A percentile compares a stretch with the other conserved stretches of the same genome.
phyloP scores from a whole-genome alignment of 495 filamentous ascomycete species.

The Terfezia claveryi region DNA sequence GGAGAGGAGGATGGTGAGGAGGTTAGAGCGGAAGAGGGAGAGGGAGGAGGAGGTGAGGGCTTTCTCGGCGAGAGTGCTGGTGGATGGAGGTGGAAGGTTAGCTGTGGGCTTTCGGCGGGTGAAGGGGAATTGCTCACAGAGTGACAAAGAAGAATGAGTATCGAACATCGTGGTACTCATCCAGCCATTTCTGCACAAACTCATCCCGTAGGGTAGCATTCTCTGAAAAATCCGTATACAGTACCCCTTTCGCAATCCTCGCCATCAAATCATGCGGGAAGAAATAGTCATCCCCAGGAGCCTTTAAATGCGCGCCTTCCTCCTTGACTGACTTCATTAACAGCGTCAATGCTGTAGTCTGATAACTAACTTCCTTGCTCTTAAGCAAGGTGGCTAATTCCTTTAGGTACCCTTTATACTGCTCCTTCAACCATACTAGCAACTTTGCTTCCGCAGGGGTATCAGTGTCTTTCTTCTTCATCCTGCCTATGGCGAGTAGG shows the following conservation, averaged over 20 bases:
- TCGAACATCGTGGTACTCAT: conserved; percentile 62
- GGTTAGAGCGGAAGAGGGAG: conserved; percentile 2
- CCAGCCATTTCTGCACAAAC: conserved; percentile 55
- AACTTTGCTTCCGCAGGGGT: conserved; percentile 54
- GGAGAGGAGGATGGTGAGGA: neutral
- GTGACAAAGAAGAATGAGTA: conserved; percentile 56
- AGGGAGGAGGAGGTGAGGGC: no score
- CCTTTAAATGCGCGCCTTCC: conserved; percentile 38
- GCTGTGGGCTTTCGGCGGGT: neutral
- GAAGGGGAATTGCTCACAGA: conserved; percentile 29
- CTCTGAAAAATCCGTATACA: conserved; percentile 34
- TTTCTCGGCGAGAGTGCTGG: no score
- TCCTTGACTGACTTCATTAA: conserved; percentile 68
- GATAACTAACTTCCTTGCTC: conserved; percentile 24
- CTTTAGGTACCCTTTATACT: conserved; percentile 44
- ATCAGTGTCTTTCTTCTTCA: conserved; percentile 38
- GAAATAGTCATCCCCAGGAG: conserved; percentile 33
- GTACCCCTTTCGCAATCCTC: conserved; percentile 36
- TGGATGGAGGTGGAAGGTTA: no score
- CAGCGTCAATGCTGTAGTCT: conserved; percentile 45
- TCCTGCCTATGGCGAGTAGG: conserved; percentile 50
- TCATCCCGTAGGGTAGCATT: conserved; percentile 32
- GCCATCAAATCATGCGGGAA: conserved; percentile 44
- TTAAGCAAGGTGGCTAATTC: conserved; percentile 32
- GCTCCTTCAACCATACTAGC: conserved; percentile 54